Percentiles rank a stretch among this genome's conserved stretches.
phyloP scores from a whole-genome alignment of 179 eudicot species.

The Beta corolliflora region DNA sequence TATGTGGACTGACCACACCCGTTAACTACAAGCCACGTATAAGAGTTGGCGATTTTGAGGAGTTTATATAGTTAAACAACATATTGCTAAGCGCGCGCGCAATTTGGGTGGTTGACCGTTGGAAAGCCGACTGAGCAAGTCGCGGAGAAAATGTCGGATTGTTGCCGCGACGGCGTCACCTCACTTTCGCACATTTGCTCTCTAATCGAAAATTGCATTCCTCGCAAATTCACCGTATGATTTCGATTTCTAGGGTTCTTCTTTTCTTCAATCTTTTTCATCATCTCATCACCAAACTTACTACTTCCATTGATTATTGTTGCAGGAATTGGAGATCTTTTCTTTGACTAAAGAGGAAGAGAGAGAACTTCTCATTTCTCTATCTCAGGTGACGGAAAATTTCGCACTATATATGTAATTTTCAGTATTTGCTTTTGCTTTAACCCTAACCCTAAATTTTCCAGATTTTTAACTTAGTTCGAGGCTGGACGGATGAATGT shows the following conservation, averaged over 20 bases:
- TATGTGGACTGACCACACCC: too few species aligned
- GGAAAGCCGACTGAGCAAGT: too few species aligned
- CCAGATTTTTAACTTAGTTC: slow-evolving; percentile 56
- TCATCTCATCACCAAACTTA: neutral
- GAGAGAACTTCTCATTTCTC: slow-evolving; percentile 44
- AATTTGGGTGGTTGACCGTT: neutral
- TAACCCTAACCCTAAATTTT: slow-evolving; percentile 22
- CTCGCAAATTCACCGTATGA: slow-evolving; percentile 35
- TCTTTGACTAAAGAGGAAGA: slow-evolving; percentile 35
- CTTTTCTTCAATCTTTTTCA: neutral
- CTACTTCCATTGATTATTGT: neutral
- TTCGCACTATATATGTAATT: neutral
- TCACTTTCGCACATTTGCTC: slow-evolving; percentile 48
- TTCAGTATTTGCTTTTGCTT: neutral
- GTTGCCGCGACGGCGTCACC: slow-evolving; percentile 1
- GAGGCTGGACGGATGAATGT: slow-evolving; percentile 46
- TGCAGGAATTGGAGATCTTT: slow-evolving; percentile 32
- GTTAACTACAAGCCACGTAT: too few species aligned
- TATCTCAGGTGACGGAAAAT: slow-evolving; percentile 47
- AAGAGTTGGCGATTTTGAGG: too few species aligned
- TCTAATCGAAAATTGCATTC: slow-evolving; percentile 45
- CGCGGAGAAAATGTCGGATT: slow-evolving; percentile 7
- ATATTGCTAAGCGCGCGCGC: too few species aligned
- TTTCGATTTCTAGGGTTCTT: slow-evolving; percentile 15
- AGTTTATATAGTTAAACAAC: too few species aligned